Conservation (phyloP, 1,284 basidiomycete species). For the Irpex sp. region DNA sequence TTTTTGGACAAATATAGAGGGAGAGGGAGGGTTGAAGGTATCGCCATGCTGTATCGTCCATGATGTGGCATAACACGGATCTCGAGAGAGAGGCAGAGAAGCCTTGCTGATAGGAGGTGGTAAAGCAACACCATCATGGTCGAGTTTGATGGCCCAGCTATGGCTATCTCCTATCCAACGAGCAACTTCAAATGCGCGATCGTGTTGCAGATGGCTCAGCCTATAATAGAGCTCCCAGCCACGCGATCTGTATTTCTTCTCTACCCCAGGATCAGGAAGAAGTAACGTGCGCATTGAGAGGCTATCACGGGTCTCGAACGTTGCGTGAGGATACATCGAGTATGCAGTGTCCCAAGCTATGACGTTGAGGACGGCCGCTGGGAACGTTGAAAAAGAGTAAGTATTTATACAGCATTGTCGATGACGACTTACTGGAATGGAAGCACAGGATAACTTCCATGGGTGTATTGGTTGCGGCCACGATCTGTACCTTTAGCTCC, state of each 20-base stretch:
- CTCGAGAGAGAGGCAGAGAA: not conserved
- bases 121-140: slow-evolving; percentile 14
- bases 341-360: slow-evolving; percentile 23
- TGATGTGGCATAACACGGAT: not conserved
- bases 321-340: slow-evolving; percentile 27
- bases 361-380: slow-evolving; percentile 27
- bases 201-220: not conserved
- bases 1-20: not conserved
- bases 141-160: slow-evolving; percentile 20
- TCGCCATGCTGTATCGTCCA: not conserved
- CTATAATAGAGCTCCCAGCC: slow-evolving; percentile 17
- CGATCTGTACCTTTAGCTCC: slow-evolving; percentile 12
- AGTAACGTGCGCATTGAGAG: slow-evolving; percentile 10
- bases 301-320: slow-evolving; percentile 22
- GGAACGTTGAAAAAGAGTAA: slow-evolving; percentile 26
- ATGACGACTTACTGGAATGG: slow-evolving; percentile 14
- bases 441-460: slow-evolving; percentile 14
- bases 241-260: slow-evolving; percentile 23
- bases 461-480: slow-evolving; percentile 5
- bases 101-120: not conserved
- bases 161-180: slow-evolving; percentile 23
- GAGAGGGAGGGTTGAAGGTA: not conserved
- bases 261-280: not conserved
- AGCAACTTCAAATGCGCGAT: slow-evolving; percentile 15
- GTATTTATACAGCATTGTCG: not conserved